phyloP scores from a whole-genome alignment of 1,139 yeast species.

The Yamadazyma kanchanaburiensis region DNA sequence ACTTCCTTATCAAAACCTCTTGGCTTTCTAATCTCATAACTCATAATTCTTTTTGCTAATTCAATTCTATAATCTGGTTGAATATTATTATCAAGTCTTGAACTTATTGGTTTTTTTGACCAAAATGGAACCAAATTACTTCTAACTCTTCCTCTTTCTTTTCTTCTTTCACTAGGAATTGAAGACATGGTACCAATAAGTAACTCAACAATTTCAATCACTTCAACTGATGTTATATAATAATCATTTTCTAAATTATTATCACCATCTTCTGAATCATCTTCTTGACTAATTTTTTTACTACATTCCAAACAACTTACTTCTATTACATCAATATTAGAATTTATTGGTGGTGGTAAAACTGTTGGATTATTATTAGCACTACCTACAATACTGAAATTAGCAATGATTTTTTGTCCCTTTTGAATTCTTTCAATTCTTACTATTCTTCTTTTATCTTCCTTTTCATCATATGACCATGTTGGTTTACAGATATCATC shows the following conservation, averaged over 20 bases:
- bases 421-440: constrained; percentile 54
- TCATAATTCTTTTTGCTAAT: constrained; percentile 62
- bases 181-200: constrained; percentile 48
- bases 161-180: constrained; percentile 49
- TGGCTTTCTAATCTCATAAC: constrained; percentile 60
- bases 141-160: constrained; percentile 62
- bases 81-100: constrained; percentile 37
- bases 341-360: constrained; percentile 30
- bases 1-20: constrained; percentile 69
- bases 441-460: constrained; percentile 54
- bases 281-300: constrained; percentile 17
- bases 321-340: constrained; percentile 49
- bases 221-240: constrained; percentile 65
- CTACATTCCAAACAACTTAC: constrained; percentile 54
- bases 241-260: constrained; percentile 32
- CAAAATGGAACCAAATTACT: constrained; percentile 67
- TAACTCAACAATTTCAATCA: constrained; percentile 59
- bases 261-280: constrained; percentile 21
- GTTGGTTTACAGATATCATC: constrained; percentile 47
- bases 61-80: constrained; percentile 50
- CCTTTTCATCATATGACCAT: constrained; percentile 46
- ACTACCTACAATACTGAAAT: constrained; percentile 50
- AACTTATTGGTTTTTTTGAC: constrained; percentile 57
- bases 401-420: constrained; percentile 43
- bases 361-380: constrained; percentile 47